Evolutionary conservation across 805 yeast genomes (phyloP).

Genomic region (Pichia occidentalis): DNA sequence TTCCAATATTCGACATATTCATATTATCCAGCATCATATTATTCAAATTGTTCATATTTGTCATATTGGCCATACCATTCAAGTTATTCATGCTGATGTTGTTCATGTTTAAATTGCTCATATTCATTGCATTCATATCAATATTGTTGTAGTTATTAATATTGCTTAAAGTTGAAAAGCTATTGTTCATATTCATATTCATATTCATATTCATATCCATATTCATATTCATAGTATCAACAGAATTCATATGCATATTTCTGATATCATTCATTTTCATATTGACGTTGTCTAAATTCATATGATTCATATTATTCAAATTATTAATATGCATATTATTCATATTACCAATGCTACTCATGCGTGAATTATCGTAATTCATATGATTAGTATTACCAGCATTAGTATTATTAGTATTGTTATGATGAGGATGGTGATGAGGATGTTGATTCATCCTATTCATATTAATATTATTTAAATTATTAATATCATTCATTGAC

Average conservation of each 20-base stretch:
- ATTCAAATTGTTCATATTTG: neutral
- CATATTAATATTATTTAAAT: conserved; percentile 2
- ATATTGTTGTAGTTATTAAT: too few relatives aligned
- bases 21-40: conserved; percentile 3
- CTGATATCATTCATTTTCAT: conserved; percentile 3
- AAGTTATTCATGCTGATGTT: neutral
- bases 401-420: neutral
- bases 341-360: conserved; percentile 3
- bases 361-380: neutral
- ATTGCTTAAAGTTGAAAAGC: too few relatives aligned
- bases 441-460: conserved; percentile 3
- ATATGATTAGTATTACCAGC: conserved; percentile 1
- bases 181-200: neutral
- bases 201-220: neutral
- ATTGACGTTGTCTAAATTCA: neutral
- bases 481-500: neutral
- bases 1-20: neutral
- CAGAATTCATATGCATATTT: conserved; percentile 5
- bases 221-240: neutral
- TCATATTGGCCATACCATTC: neutral
- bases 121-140: neutral
- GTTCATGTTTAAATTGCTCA: neutral
- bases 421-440: neutral
- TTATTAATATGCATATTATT: conserved; percentile 1
- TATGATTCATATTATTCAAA: neutral